Conservation (phyloP, 176 grass and related monocot genomes). For the Puccinellia tenuiflora region DNA sequence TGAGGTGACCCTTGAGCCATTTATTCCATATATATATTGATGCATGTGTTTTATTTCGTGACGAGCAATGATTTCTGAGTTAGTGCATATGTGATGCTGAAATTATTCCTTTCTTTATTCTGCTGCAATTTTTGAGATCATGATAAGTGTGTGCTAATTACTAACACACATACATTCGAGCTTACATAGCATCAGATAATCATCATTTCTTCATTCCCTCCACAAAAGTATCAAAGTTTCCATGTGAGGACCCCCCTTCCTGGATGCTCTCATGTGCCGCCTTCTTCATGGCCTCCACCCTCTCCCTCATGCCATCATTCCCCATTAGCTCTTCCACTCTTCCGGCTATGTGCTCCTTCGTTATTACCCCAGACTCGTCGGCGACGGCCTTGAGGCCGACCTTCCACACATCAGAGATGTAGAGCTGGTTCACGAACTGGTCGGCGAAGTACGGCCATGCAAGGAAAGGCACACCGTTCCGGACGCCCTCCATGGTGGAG, state of each 20-base stretch:
- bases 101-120: neutral
- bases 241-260: neutral
- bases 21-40: neutral
- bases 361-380: neutral
- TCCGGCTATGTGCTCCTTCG: slow-evolving; percentile 6
- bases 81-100: neutral
- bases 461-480: slow-evolving; percentile 34
- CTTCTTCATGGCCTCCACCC: slow-evolving; percentile 4
- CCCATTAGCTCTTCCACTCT: neutral
- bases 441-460: slow-evolving; percentile 44
- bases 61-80: neutral
- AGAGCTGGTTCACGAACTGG: slow-evolving; percentile 35
- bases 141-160: neutral
- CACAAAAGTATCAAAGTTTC: neutral
- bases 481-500: slow-evolving; percentile 39
- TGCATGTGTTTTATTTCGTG: neutral
- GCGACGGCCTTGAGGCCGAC: neutral
- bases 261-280: neutral
- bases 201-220: neutral
- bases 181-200: neutral
- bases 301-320: neutral
- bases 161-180: neutral
- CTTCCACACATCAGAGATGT: slow-evolving; percentile 46
- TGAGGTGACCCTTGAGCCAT: neutral
- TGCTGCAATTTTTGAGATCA: neutral